Base-by-base conservation (phyloP, 2,329 filamentous ascomycete genomes). In the Anthostomella pinea region DNA sequence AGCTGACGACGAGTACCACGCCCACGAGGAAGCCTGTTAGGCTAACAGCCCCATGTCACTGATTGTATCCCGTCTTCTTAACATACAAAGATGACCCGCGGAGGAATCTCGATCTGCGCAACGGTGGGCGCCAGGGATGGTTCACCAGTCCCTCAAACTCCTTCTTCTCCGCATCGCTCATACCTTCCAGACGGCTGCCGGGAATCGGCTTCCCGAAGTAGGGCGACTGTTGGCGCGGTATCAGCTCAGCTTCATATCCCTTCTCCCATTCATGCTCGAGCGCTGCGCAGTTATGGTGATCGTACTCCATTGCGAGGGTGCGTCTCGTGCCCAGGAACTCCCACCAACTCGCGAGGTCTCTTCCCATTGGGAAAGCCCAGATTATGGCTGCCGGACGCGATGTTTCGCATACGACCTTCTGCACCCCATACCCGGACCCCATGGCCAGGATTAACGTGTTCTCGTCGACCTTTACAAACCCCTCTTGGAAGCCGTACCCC, bases 351-450 rank as follows among this genome's bases (percentile, higher is more conserved):
- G 29, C n/a, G n/a, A n/a, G n/a, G n/a, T n/a, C n/a, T 25, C 11
- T 9, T 25, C 23, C 23, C 10, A 25, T 10, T 4, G 4, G 23
- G 14, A 13, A 9, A 25, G 11, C 8, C 35, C 35, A 37, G n/a
- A 37, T 26, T 21, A 37, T 31, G 8, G 35, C 35, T 16, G 35
- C 28, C 14, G 35, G 35, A 8, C 21, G 27, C 8, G 13, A 7
- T n/a, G 35, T 37, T 19, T 37, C 35, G 28, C 28, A 37, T 3
- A 37, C 21, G 5, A 37, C 8, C 22, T 37, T 27, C n/a, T 30
- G 27, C 5, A 37, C 10, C 8, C 14, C 10, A 8, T 25, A 8
- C 13, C 29, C 23, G 28, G 18, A 15, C 16, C 18, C 19, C n/a
- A 37, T 20, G 6, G 21, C 5, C n/a, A 37, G 5, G 30, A 33